phyloP scores from a whole-genome alignment of 345 rosid species.

The Excoecaria cochinchinensis region DNA sequence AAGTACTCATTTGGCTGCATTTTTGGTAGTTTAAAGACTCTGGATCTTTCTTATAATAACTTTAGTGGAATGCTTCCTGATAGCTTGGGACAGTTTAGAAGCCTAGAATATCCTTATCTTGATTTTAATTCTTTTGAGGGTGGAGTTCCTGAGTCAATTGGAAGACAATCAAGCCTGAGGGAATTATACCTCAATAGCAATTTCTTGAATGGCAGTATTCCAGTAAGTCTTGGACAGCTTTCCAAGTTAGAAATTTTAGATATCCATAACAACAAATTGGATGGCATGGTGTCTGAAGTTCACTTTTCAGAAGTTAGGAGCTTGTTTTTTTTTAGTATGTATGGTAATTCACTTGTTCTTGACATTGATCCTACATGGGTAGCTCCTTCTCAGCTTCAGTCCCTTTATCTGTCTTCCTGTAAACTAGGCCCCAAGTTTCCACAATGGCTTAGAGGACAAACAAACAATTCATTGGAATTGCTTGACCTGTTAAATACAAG shows the following conservation, averaged over 20 bases:
- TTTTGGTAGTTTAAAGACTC: constrained; percentile 1
- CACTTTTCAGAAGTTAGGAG: constrained; percentile 8
- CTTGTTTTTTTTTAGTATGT: background rate
- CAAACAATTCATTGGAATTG: too few species aligned
- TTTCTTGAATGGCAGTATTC: constrained; percentile 23
- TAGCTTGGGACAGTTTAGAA: constrained; percentile 6
- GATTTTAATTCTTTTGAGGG: constrained; percentile 1
- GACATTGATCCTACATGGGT: constrained; percentile 2
- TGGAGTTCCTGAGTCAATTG: constrained; percentile 17
- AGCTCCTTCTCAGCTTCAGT: constrained; percentile 6
- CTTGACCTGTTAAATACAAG: too few species aligned
- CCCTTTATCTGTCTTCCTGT: too few species aligned
- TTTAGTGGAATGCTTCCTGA: constrained; percentile 17
- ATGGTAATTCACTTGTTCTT: background rate
- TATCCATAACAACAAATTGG: constrained; percentile 15
- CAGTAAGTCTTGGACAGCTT: constrained; percentile 27
- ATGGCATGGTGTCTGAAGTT: constrained; percentile 14
- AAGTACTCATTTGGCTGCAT: constrained; percentile 19
- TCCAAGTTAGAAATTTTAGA: constrained; percentile 1
- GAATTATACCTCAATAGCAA: constrained; percentile 1
- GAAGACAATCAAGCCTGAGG: constrained; percentile 13
- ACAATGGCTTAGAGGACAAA: too few species aligned
- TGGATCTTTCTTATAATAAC: constrained; percentile 12
- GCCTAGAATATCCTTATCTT: constrained; percentile 9
- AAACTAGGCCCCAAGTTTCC: too few species aligned